Evolutionary conservation across 768 basidiomycete species (phyloP).

Genomic region (Pisolithus marmoratus): DNA sequence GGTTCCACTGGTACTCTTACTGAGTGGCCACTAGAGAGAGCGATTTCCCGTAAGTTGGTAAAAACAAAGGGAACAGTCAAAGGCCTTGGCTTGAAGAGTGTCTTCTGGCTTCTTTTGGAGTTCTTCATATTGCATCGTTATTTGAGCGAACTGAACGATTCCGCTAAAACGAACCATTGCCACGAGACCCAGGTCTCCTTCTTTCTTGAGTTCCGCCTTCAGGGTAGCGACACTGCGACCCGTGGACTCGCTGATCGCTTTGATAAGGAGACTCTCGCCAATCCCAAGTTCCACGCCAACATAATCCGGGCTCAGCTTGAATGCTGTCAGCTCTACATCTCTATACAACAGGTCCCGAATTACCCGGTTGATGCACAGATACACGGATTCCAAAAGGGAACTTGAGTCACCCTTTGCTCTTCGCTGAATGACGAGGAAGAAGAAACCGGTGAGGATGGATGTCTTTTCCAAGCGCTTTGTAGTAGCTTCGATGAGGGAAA

Average conservation of each 20-base stretch:
- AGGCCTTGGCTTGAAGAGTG: constrained; percentile 89
- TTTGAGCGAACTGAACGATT: background rate
- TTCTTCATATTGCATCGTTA: constrained; percentile 44
- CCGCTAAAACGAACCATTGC: constrained; percentile 65
- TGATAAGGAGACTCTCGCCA: constrained; percentile 89
- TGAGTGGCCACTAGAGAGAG: constrained; percentile 75
- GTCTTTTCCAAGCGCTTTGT: constrained; percentile 95
- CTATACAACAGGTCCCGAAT: constrained; percentile 16
- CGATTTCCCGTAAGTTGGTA: constrained; percentile 85
- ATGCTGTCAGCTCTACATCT: background rate
- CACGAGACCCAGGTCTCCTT: constrained; percentile 92
- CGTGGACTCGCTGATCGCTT: constrained; percentile 92
- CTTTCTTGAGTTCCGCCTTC: constrained; percentile 89
- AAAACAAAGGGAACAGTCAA: constrained; percentile 89
- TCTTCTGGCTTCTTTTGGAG: constrained; percentile 90
- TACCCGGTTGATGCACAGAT: constrained; percentile 95
- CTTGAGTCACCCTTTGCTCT: constrained; percentile 69
- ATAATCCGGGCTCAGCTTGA: constrained; percentile 90
- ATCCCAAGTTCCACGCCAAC: constrained; percentile 93
- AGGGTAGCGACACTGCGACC: constrained; percentile 80
- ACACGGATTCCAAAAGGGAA: constrained; percentile 82
- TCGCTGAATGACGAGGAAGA: constrained; percentile 84
- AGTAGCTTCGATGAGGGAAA: constrained; percentile 86
- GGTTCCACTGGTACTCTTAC: constrained; percentile 35
- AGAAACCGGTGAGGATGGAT: constrained; percentile 79